A percentile compares a stretch with the other conserved stretches of the same genome.
Conservation (phyloP, 108 stramenopile genomes). For the Nitzschia inconspicua region DNA sequence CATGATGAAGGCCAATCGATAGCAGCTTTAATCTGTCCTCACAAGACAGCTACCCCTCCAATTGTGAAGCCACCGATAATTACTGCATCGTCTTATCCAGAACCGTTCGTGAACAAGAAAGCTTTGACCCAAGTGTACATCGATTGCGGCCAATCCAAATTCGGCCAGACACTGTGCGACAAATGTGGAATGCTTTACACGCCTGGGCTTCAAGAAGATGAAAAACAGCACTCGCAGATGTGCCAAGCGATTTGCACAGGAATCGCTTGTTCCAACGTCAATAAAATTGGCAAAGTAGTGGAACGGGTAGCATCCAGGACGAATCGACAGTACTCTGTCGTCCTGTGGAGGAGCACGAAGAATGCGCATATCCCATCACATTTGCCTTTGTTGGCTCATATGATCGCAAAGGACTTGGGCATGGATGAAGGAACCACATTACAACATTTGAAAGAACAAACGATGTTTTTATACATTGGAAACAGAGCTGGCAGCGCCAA, state of each 20-base stretch:
- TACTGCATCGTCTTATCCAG: too few species aligned
- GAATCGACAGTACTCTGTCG: not conserved
- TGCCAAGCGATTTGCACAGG: constrained; percentile 57
- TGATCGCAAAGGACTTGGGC: constrained; percentile 21
- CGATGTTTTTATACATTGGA: constrained; percentile 10
- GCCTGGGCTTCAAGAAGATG: constrained; percentile 67
- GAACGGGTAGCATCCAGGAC: not conserved
- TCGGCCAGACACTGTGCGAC: constrained; percentile 60
- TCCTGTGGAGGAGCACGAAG: not conserved
- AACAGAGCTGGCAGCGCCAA: not conserved
- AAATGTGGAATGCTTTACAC: constrained; percentile 74
- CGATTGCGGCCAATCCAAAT: constrained; percentile 74
- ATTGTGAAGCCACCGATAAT: too few species aligned
- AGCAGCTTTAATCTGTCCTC: too few species aligned
- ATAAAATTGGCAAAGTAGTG: not conserved
- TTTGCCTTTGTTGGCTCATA: constrained; percentile 1
- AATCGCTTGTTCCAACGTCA: constrained; percentile 35
- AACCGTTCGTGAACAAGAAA: not conserved
- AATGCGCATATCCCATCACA: not conserved
- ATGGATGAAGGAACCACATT: constrained; percentile 3
- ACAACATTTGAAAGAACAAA: not conserved
- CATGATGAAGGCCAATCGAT: too few species aligned
- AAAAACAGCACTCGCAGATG: constrained; percentile 39
- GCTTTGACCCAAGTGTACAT: constrained; percentile 59
- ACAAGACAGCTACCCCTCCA: too few species aligned